Evolutionary conservation across 345 rosid species (phyloP), one percentile per base, ranked within the genome.

Genomic region (Salix brachista): DNA sequence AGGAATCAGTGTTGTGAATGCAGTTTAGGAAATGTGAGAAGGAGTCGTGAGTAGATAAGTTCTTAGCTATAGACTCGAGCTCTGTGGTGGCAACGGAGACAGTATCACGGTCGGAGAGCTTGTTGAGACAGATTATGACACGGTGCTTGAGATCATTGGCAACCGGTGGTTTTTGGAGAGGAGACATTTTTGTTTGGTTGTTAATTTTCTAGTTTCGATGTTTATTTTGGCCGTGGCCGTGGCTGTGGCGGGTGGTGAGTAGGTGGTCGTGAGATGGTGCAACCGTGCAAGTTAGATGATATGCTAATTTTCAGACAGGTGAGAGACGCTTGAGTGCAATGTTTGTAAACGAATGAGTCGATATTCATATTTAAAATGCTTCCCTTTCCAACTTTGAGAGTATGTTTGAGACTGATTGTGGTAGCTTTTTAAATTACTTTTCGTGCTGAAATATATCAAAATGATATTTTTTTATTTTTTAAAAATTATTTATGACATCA

Each of bases 21-120:
- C 97, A 94, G 80, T 77, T 86, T 26, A 94, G 86, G 83, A 94
- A 94, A 26, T 89, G 78, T 30, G 97, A 87, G 82, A 92, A 90
- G 69, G 83, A 67, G 54, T 91, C 95, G 6, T 81, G 86, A 0
- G 90, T 36, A 8, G 70, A 79, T 1, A 94, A 88, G 25, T 70
- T 82, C 34, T 72, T 85, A 26, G 97, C 98, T n/a, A 94, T 91
- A 37, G 90, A 85, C 71, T 95, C 96, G 70, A 95, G 97, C 87
- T 95, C 99, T 6, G 87, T 77, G 30, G 99, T 77, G 72, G 94
- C 99, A n/a, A 89, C 79, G 48, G 92, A 32, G 5, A 90, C 81
- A 0, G 99, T 95, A 86, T 93, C 99, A 19, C 99, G 99, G 87
- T 95, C 97, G 62, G 97, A 83, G 83, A 95, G 99, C 26, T 89